These are phyloP conservation scores for Cladosporium sp. DNA, from an alignment of 2,329 filamentous ascomycete genomes.

Conservation along the genomic window DNA sequence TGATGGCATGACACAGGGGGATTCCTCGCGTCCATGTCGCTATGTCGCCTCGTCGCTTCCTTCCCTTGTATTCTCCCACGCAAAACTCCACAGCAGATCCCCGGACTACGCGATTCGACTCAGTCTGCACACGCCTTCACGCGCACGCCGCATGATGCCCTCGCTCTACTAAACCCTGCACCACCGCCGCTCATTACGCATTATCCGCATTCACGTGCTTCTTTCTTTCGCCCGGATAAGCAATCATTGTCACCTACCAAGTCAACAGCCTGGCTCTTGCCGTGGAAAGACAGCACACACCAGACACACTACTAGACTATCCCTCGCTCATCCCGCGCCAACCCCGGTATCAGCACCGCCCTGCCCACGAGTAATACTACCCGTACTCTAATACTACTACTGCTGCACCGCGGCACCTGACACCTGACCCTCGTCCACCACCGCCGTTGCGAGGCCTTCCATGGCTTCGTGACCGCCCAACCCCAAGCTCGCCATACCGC, in stretches of 20 bases:
- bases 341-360: slow-evolving; percentile 5
- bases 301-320: background rate
- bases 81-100: background rate
- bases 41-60: background rate
- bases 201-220: background rate
- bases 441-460: background rate
- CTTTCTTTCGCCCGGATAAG: background rate
- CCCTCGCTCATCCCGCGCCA: background rate
- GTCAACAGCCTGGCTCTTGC: background rate
- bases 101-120: background rate
- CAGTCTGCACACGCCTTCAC: background rate
- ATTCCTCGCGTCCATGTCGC: too few species aligned
- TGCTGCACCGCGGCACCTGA: slow-evolving; percentile 1
- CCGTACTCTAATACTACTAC: background rate
- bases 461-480: slow-evolving; percentile 16
- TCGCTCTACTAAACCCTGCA: background rate
- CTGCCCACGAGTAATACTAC: background rate
- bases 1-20: background rate
- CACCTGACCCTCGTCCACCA: slow-evolving; percentile 17
- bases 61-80: background rate
- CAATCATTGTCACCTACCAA: background rate
- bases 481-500: slow-evolving; percentile 5
- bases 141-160: background rate
- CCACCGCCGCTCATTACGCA: background rate
- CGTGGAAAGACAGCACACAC: slow-evolving; percentile 2